Evolutionary conservation across 2,329 filamentous ascomycete genomes (phyloP).

Genomic region (Hypoxylon sp.): DNA sequence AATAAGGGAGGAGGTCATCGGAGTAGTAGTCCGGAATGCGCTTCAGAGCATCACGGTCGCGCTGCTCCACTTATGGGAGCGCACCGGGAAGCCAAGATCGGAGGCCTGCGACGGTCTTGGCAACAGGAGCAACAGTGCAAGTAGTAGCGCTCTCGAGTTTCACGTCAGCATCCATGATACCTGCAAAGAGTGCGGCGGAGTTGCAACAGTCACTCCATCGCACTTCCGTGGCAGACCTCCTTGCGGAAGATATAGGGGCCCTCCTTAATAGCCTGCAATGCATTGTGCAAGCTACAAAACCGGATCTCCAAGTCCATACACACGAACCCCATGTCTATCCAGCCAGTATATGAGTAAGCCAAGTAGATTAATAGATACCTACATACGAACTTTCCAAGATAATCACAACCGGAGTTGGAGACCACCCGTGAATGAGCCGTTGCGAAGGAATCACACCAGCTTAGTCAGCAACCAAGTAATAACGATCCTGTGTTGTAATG

Average conservation of each 20-base stretch:
- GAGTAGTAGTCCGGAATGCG: slow-evolving; percentile 8
- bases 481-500: too few species aligned
- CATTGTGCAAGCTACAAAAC: background rate
- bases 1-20: background rate
- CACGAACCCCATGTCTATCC: too few species aligned
- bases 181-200: too few species aligned
- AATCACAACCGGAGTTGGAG: too few species aligned
- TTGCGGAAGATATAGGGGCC: slow-evolving; percentile 4
- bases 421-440: too few species aligned
- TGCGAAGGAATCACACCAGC: too few species aligned
- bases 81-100: slow-evolving; percentile 6
- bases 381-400: too few species aligned
- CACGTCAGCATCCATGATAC: too few species aligned
- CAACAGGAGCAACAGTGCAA: background rate
- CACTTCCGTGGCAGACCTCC: background rate
- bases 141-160: background rate
- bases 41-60: slow-evolving; percentile 14
- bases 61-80: slow-evolving; percentile 19
- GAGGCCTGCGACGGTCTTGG: background rate
- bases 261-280: slow-evolving; percentile 2
- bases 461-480: too few species aligned
- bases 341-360: too few species aligned
- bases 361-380: too few species aligned
- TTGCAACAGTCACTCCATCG: background rate
- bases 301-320: too few species aligned